Base-by-base conservation (phyloP, 2,329 filamentous ascomycete species). In the Leptoxyphium fumago region DNA sequence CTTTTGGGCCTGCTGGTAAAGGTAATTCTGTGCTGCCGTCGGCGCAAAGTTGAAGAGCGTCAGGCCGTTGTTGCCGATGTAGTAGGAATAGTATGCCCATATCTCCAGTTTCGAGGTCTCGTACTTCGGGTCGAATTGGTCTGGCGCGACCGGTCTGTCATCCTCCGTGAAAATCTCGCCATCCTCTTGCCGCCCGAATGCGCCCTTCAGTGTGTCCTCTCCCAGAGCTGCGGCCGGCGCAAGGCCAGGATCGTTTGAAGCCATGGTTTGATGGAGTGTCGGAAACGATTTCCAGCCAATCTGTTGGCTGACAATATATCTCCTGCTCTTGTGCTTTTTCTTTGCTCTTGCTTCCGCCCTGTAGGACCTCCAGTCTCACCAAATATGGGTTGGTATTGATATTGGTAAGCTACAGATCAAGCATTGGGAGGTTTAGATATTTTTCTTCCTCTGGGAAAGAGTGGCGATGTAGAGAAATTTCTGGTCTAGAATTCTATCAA, bases 1-100 rank as follows among this genome's bases (percentile, higher is more conserved):
- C 6, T 40, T 45, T 7, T 73, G 69, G 3, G 75, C 76, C 0
- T 78, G 77, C 56, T 79, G 73, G 42, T 68, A 72, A 21, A 82
- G 64, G 8, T 82, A 61, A 51, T 80, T 80, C 52, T 82, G 78
- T 45, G 80, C 79, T 14, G 74, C 73, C 2, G 76, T 78, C 1
- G 75, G 75, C 2, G 70, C 77, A 55, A 79, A 80, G 55, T 78
- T 80, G 70, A 79, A 80, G 41, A 73, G 64, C 8, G 70, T 70
- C 10, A 47, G 45, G 5, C 78, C 78, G 57, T 82, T 82, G 55
- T 79, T 75, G 40, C 78, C 78, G 42, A 81, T 71, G 55, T 82
- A 82, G 60, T 81, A 81, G 47, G 64, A 64, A 48, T 57, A 60
- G 41, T 52, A 52, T 21, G 48, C 46, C 58, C 58, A 78, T 8